Base-by-base conservation (phyloP, 768 basidiomycete genomes). In the Serendipita vermifera region DNA sequence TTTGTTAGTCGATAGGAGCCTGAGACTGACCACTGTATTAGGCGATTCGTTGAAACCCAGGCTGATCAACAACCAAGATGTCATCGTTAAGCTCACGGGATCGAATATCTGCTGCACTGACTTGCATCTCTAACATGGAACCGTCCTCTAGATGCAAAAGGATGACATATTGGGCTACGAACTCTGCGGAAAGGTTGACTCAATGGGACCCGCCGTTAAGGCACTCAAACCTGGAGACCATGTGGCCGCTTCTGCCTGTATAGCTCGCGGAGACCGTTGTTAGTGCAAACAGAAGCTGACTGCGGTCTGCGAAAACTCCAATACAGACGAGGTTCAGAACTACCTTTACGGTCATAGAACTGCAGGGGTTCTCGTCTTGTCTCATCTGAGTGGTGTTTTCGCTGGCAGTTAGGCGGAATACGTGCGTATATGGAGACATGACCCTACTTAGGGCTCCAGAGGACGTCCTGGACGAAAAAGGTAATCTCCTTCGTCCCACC, bases 361-460 rank as follows among this genome's bases (percentile, higher is more conserved):
- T 64, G 83, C 83, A 51, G 83, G 81, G 0, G 80, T 85, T 70
- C 82, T 82, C 61, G 81, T 81, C 0, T 81, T 81, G 64, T 77
- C 77, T 17, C 82, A 82, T 65, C 77, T 84, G 61, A 79, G 81
- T 0, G 81, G 82, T 4, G 84, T 84, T 9, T 83, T 80, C 66
- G 74, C 85, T 3, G 85, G 79, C n/a, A 84, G 83, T 0, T 85
- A 87, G 64, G 81, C 85, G 0, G 84, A 87, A 65, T 86, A 80
- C 62, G 80, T 82, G 3, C 75, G 82, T 82, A 0, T 76, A 77
- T 62, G 86, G 81, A 33, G 75, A 83, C 43, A 79, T 82, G 38
- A 88, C 87, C 67, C 73, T 82, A 33, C 72, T 87, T 24, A 79
- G 78, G 22, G 74, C 87, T 2, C 85, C 86, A 1, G 77, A 82